Base-by-base conservation (phyloP, 768 basidiomycete species). In the Leucogyrophana mollusca region DNA sequence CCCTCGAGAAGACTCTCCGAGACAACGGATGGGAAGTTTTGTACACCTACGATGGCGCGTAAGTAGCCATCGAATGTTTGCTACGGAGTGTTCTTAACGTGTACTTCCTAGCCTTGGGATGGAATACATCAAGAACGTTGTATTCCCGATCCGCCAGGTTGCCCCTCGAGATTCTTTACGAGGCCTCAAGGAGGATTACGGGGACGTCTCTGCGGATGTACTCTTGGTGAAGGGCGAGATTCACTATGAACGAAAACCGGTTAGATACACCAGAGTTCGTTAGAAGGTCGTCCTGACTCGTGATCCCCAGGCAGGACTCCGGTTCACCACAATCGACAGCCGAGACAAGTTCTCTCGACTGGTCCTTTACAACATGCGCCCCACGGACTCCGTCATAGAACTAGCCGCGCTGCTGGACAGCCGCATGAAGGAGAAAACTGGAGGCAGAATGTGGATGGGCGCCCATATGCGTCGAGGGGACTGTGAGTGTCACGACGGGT, bases 381-480 rank as follows among this genome's bases (percentile, higher is more conserved):
- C 56, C 16, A 47, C 51, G 13, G 37, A 47, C n/a, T 27, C 46
- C 7, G 40, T 58, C 10, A 25, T 40, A 9, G 47, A 41, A 5
- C 54, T 67, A 9, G 60, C 56, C 6, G 52, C 52, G 3, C 22
- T 24, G 4, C 47, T 67, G 11, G 58, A 53, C 3, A 9, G 39
- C 9, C 56, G 57, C 20, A 62, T 67, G 60, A 46, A n/a, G 3
- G 32, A 46, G 10, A 4, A 32, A 16, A 42, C 24, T 7, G 54
- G 32, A 2, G 62, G 58, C 14, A 51, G 60, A 4, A 46, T 54
- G 35, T 66, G 64, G 64, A 60, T 65, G 60, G 60, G 62, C n/a
- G 60, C 60, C 7, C 64, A 66, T 37, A 65, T 65, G 64, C 62
- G 64, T 16, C 58, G 64, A n/a, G 64, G 64, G n/a, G 64, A 66